phyloP scores from a whole-genome alignment of 2,329 filamentous ascomycete species.

The Fusarium sp. region DNA sequence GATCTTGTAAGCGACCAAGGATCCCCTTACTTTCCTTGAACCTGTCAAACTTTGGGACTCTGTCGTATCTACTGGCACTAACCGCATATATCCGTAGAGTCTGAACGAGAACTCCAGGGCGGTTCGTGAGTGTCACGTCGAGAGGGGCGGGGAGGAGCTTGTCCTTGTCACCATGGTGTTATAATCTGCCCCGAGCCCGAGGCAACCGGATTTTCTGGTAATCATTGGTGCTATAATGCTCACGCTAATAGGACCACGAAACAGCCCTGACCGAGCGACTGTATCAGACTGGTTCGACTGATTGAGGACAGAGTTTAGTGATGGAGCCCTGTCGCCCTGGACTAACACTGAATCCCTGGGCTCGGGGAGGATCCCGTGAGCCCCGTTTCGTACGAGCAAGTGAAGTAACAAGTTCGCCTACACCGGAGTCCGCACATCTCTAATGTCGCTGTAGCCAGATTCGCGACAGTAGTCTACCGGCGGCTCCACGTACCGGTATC shows the following conservation, averaged over 20 bases:
- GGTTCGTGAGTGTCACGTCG: conserved; percentile 3
- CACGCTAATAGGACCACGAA: background rate
- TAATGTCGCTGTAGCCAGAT: background rate
- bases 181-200: background rate
- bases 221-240: background rate
- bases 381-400: conserved; percentile 2
- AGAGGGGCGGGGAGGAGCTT: conserved; percentile 2
- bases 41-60: conserved; percentile 7
- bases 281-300: background rate
- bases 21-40: conserved; percentile 11
- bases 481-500: background rate
- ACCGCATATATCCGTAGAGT: conserved; percentile 2
- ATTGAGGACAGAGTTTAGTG: background rate
- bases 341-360: background rate
- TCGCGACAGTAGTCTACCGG: background rate
- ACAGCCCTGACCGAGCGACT: background rate
- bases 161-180: conserved; percentile 7
- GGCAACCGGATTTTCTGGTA: background rate
- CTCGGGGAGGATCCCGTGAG: background rate
- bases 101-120: background rate
- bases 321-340: background rate
- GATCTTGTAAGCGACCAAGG: conserved; percentile 28
- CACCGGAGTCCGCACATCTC: background rate
- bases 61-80: background rate
- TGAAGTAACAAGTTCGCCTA: background rate